Conservation (phyloP, 2,329 filamentous ascomycete genomes). For the Cylindrodendrum hubeiense region DNA sequence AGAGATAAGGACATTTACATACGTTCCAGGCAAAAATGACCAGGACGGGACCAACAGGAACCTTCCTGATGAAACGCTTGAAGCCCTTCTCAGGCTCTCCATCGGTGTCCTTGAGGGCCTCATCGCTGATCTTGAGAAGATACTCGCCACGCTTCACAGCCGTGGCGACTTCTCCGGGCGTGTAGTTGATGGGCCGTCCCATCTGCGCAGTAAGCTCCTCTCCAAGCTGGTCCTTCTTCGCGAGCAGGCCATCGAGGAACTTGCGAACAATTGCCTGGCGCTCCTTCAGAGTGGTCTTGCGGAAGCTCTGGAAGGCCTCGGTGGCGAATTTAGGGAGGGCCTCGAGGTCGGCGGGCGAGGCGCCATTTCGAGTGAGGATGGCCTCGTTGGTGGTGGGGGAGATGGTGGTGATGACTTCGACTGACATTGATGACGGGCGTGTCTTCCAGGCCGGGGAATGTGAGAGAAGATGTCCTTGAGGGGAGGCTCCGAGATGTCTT, state of each 20-base stretch:
- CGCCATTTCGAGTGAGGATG: slow-evolving; percentile 82
- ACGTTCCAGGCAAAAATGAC: slow-evolving; percentile 98
- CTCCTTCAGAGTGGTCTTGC: slow-evolving; percentile 79
- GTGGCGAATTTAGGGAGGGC: slow-evolving; percentile 78
- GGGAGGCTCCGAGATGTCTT: slow-evolving; percentile 14
- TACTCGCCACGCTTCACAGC: slow-evolving; percentile 89
- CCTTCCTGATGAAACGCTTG: slow-evolving; percentile 89
- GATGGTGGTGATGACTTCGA: slow-evolving; percentile 80
- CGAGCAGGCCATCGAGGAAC: slow-evolving; percentile 77
- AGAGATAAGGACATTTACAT: slow-evolving; percentile 53
- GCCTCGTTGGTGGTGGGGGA: slow-evolving; percentile 91
- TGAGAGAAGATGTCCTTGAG: background rate
- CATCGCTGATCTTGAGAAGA: slow-evolving; percentile 84
- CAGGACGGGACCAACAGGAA: slow-evolving; percentile 87
- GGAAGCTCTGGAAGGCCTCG: slow-evolving; percentile 81
- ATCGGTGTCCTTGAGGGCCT: slow-evolving; percentile 82
- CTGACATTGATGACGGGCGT: slow-evolving; percentile 66
- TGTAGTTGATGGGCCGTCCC: slow-evolving; percentile 92
- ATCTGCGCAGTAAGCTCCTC: slow-evolving; percentile 93
- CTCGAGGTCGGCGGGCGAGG: slow-evolving; percentile 77
- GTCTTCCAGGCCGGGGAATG: slow-evolving; percentile 10
- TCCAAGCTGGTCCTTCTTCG: slow-evolving; percentile 83
- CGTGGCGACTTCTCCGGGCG: slow-evolving; percentile 84
- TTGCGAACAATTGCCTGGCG: slow-evolving; percentile 85
- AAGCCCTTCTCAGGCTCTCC: slow-evolving; percentile 90